These are phyloP conservation scores for Halophytophthora polymorphica DNA, from an alignment of 352 stramenopile genomes.

Conservation along the genomic window DNA sequence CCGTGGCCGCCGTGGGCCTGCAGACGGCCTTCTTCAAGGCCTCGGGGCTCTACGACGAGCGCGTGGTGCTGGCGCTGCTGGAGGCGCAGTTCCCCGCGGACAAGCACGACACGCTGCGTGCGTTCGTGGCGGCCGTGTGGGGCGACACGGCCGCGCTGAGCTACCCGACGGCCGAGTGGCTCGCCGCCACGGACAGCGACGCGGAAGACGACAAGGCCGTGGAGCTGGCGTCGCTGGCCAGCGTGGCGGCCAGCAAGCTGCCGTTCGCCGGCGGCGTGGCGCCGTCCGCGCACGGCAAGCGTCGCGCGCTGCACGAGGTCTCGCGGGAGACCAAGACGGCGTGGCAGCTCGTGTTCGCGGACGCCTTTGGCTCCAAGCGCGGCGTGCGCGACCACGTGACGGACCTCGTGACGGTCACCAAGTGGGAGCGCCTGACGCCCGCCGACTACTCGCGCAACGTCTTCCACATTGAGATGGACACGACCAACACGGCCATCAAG, in stretches of 20 bases:
- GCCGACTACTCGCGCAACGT: constrained; percentile 83
- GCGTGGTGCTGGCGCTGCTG: constrained; percentile 57
- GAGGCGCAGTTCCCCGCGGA: constrained; percentile 31
- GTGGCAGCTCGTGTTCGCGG: constrained; percentile 69
- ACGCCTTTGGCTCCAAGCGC: constrained; percentile 45
- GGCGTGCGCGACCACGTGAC: constrained; percentile 69
- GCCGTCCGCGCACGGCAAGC: constrained; percentile 29
- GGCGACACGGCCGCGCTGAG: constrained; percentile 45
- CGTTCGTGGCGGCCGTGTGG: constrained; percentile 63
- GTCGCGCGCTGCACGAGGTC: constrained; percentile 32
- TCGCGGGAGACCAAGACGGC: constrained; percentile 58
- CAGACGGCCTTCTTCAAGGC: constrained; percentile 69
- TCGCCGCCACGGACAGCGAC: constrained; percentile 20
- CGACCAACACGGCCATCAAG: constrained; percentile 70
- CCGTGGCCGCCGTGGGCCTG: constrained; percentile 39
- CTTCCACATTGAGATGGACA: constrained; percentile 87
- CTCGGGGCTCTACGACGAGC: constrained; percentile 50
- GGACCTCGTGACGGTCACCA: constrained; percentile 67
- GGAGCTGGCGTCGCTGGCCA: constrained; percentile 24
- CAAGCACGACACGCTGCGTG: constrained; percentile 42
- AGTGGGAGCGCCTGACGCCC: constrained; percentile 78
- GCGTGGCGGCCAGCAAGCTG: constrained; percentile 56
- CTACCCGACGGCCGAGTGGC: constrained; percentile 51
- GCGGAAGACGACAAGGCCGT: constrained; percentile 9
- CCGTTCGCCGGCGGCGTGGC: constrained; percentile 15